These are phyloP conservation scores for Ulvella scutata DNA, from an alignment of 139 green algal genomes.

Conservation along the genomic window DNA sequence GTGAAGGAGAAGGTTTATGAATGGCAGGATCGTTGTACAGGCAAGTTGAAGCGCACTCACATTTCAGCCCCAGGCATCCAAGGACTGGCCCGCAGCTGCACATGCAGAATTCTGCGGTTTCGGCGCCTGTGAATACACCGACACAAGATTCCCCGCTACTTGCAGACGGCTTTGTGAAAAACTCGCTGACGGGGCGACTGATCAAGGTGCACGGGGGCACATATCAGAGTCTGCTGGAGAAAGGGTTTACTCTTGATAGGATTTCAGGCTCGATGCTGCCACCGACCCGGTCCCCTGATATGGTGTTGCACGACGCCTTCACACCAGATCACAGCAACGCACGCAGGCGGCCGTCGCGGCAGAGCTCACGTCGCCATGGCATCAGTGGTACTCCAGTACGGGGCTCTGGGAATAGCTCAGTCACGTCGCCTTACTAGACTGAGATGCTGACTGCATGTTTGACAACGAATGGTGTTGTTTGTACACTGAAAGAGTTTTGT, in stretches of 20 bases:
- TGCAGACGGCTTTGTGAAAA: slow-evolving; percentile 13
- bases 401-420: not conserved
- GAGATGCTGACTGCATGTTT: too few relatives aligned
- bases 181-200: slow-evolving; percentile 12
- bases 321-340: not conserved
- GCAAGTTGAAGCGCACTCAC: not conserved
- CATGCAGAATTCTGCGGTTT: not conserved
- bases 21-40: too few relatives aligned
- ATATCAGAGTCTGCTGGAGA: slow-evolving; percentile 17
- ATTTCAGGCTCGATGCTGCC: slow-evolving; percentile 2
- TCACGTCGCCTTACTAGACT: not conserved
- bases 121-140: not conserved
- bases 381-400: not conserved
- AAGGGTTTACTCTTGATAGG: slow-evolving; percentile 11
- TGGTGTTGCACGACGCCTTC: too few relatives aligned
- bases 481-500: too few relatives aligned
- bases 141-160: not conserved
- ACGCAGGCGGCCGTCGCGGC: not conserved
- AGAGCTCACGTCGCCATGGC: not conserved
- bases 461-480: too few relatives aligned
- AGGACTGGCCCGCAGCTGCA: not conserved
- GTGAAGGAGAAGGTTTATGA: too few relatives aligned
- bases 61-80: not conserved
- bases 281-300: not conserved
- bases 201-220: slow-evolving; percentile 22